Evolutionary conservation across 2,329 filamentous ascomycete genomes (phyloP).

Genomic region (Thelonectria blattea): DNA sequence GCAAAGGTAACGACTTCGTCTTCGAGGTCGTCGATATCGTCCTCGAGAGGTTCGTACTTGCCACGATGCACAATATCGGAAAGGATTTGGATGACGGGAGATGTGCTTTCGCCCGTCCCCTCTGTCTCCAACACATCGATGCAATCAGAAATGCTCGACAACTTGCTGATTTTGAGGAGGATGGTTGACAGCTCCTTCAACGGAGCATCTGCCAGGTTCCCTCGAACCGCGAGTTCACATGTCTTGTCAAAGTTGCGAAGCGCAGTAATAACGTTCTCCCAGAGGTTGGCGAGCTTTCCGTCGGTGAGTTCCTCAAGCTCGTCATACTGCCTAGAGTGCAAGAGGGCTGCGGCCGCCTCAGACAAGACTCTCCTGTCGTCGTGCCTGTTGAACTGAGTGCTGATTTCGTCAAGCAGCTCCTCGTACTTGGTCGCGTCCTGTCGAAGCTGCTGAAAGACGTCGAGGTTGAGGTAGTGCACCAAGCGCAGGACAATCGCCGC

Average conservation of each 20-base stretch:
- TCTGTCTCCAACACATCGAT: conserved; percentile 74
- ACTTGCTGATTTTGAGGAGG: conserved; percentile 79
- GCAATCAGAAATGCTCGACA: conserved; percentile 81
- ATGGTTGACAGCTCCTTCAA: conserved; percentile 76
- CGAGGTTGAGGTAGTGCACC: conserved; percentile 84
- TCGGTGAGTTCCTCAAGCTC: conserved; percentile 88
- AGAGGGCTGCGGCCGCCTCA: conserved; percentile 80
- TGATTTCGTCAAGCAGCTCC: conserved; percentile 86
- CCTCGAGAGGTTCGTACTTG: conserved; percentile 69
- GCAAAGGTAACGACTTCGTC: conserved; percentile 78
- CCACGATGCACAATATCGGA: conserved; percentile 77
- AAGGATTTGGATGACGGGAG: conserved; percentile 70
- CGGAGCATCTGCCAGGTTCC: conserved; percentile 68
- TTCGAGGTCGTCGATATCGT: conserved; percentile 77
- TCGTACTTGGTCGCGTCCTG: conserved; percentile 84
- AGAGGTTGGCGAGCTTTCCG: conserved; percentile 78
- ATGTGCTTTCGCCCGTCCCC: conserved; percentile 54
- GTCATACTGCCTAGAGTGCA: conserved; percentile 85
- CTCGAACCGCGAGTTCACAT: conserved; percentile 73
- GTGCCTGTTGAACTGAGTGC: conserved; percentile 92
- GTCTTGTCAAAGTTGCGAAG: conserved; percentile 74
- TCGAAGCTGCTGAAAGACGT: conserved; percentile 85
- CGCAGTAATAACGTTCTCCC: conserved; percentile 81
- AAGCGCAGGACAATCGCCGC: conserved; percentile 85
- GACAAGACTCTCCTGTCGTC: conserved; percentile 83